phyloP scores from a whole-genome alignment of 2,329 filamentous ascomycete genomes.

The Alternaria postmessia region DNA sequence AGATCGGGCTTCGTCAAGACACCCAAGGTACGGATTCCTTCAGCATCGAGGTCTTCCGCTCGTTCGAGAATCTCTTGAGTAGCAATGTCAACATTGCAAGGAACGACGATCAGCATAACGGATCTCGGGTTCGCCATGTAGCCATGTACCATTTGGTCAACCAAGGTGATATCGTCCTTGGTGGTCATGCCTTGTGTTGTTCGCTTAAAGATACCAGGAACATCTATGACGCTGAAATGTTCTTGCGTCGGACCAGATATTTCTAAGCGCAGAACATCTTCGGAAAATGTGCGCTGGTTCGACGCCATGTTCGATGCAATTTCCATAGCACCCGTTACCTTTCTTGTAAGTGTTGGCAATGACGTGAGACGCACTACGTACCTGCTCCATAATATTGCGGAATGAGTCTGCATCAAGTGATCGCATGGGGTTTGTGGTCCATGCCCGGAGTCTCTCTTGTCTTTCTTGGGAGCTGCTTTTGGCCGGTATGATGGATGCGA shows the following conservation, averaged over 20 bases:
- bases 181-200: neutral
- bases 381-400: too few species aligned
- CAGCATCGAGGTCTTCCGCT: constrained; percentile 37
- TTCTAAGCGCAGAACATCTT: neutral
- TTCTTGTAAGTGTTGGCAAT: too few species aligned
- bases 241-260: neutral
- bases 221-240: neutral
- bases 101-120: constrained; percentile 31
- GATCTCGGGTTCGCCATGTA: constrained; percentile 31
- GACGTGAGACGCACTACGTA: too few species aligned
- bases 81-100: constrained; percentile 49
- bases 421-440: too few species aligned
- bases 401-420: too few species aligned
- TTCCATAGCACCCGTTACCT: too few species aligned
- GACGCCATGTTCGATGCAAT: too few species aligned
- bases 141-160: neutral
- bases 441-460: too few species aligned
- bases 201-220: neutral
- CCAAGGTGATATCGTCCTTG: neutral
- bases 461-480: too few species aligned
- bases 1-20: constrained; percentile 47
- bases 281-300: neutral
- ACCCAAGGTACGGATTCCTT: constrained; percentile 46
- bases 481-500: too few species aligned
- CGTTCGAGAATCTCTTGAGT: constrained; percentile 11